Conservation (phyloP, 2,329 filamentous ascomycete genomes). For the Ophidiomyces ophidiicola region DNA sequence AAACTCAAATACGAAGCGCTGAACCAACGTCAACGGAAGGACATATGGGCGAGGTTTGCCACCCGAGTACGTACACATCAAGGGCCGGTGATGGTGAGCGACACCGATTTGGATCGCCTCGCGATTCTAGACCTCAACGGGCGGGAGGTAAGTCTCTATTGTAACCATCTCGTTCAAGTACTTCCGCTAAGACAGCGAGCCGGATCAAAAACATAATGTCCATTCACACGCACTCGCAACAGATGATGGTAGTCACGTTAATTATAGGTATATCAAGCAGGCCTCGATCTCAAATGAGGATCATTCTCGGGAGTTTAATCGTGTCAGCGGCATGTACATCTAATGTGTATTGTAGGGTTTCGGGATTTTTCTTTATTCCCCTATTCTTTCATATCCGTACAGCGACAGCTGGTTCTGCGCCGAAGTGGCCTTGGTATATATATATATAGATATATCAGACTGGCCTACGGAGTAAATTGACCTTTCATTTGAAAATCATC, state of each 20-base stretch:
- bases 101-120: background rate
- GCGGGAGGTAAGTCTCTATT: background rate
- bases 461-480: too few relatives aligned
- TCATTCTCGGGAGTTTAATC: slow-evolving; percentile 3
- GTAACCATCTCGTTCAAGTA: background rate
- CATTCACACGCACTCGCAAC: slow-evolving; percentile 8
- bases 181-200: background rate
- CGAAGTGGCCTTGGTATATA: too few relatives aligned
- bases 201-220: slow-evolving; percentile 12
- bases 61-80: too few relatives aligned
- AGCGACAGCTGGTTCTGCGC: too few relatives aligned
- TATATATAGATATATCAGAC: too few relatives aligned
- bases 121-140: slow-evolving; percentile 1
- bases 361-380: background rate
- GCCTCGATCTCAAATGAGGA: slow-evolving; percentile 8
- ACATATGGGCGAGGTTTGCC: background rate
- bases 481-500: too few relatives aligned
- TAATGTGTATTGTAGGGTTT: background rate
- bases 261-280: slow-evolving; percentile 5
- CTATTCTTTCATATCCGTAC: background rate
- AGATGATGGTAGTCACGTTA: slow-evolving; percentile 3
- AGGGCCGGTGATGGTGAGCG: too few relatives aligned
- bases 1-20: slow-evolving; percentile 24
- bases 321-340: slow-evolving; percentile 2
- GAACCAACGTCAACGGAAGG: slow-evolving; percentile 10